Conservation (phyloP, 148 eudicot genomes). For the Vaccinium darrowii region DNA sequence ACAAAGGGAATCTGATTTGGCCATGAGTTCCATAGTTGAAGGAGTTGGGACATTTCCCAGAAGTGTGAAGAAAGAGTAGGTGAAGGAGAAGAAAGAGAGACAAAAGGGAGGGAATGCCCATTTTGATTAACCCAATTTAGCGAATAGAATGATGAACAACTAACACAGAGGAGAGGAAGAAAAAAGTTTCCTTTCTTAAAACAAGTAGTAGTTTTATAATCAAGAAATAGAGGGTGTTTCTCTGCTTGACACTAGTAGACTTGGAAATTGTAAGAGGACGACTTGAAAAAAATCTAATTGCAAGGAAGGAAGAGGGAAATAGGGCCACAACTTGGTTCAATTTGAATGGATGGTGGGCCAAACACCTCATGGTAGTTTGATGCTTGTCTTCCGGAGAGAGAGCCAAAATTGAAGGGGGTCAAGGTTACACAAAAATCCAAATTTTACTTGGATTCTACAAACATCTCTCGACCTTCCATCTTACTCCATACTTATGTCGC, state of each 20-base stretch:
- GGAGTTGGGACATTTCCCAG: neutral
- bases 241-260: neutral
- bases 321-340: neutral
- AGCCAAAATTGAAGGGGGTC: no score
- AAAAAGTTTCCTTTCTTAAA: neutral
- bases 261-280: neutral
- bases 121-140: neutral
- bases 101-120: neutral
- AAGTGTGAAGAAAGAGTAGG: neutral
- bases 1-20: slow-evolving; percentile 31
- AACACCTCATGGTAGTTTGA: neutral
- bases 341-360: neutral
- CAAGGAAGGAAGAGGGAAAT: neutral
- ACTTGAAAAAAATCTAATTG: neutral
- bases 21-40: slow-evolving; percentile 23
- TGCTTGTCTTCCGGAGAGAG: neutral
- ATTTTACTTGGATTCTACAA: no score
- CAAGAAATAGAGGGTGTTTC: neutral
- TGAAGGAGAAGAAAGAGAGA: neutral
- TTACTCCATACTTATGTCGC: no score
- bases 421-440: no score
- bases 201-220: neutral
- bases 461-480: no score
- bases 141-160: neutral
- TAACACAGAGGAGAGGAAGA: neutral